These are phyloP conservation scores for Turritis glabra DNA, from an alignment of 345 rosid species.

Conservation along the genomic window DNA sequence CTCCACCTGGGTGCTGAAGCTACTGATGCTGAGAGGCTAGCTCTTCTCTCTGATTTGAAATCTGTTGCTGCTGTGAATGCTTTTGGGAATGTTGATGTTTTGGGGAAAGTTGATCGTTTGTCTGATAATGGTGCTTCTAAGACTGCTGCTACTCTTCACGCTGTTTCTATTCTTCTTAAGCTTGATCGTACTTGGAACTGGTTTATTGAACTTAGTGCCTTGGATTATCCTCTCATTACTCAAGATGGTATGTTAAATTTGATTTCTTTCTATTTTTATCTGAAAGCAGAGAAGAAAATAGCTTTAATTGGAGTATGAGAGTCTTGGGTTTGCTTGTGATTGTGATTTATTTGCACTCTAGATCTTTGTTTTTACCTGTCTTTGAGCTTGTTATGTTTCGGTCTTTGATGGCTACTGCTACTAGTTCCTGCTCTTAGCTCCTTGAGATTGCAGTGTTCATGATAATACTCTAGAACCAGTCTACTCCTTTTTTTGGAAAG, in stretches of 20 bases:
- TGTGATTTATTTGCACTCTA: neutral
- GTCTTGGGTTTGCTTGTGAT: neutral
- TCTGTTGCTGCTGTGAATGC: conserved; percentile 67
- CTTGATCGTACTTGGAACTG: conserved; percentile 83
- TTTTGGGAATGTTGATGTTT: conserved; percentile 90
- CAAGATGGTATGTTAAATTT: conserved; percentile 75
- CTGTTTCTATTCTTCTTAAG: conserved; percentile 78
- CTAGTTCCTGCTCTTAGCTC: too few relatives aligned
- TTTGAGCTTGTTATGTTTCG: conserved; percentile 2
- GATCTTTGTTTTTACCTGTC: neutral
- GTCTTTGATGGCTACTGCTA: neutral
- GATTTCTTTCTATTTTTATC: neutral
- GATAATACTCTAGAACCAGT: conserved; percentile 10
- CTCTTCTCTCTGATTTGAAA: conserved; percentile 58
- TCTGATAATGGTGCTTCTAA: conserved; percentile 76
- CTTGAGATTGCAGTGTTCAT: neutral
- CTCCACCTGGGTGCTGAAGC: conserved; percentile 86
- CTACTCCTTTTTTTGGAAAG: neutral
- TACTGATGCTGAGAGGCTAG: conserved; percentile 64
- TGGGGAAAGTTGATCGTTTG: conserved; percentile 76
- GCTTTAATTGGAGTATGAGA: neutral
- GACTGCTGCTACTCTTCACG: conserved; percentile 67
- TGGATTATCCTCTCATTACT: conserved; percentile 89
- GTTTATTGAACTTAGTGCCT: conserved; percentile 83
- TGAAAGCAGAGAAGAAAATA: neutral